These are phyloP conservation scores for Sporisorium exsertum DNA, from an alignment of 1,284 basidiomycete genomes.

Conservation along the genomic window DNA sequence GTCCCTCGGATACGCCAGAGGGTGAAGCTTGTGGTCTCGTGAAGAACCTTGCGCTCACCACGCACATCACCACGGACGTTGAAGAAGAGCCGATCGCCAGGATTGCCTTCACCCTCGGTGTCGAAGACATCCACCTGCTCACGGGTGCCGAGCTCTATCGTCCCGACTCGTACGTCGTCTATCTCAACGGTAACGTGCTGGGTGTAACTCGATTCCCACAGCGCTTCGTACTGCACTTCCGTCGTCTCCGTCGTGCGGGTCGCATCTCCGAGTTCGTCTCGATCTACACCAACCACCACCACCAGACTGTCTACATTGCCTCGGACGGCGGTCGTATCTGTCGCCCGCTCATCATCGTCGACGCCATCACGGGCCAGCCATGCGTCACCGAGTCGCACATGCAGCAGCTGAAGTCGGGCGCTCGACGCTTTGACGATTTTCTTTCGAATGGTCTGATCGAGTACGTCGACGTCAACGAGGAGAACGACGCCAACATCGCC, in stretches of 20 bases:
- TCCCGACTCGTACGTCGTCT: conserved; percentile 89
- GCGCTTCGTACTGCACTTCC: conserved; percentile 89
- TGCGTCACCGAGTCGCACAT: conserved; percentile 87
- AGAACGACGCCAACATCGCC: conserved; percentile 97
- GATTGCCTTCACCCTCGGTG: conserved; percentile 91
- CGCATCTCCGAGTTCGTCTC: conserved; percentile 96
- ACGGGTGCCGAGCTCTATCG: conserved; percentile 97
- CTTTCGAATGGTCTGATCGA: conserved; percentile 95
- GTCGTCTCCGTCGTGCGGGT: conserved; percentile 89
- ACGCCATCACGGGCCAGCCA: conserved; percentile 76
- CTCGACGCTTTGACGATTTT: conserved; percentile 92
- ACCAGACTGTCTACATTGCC: conserved; percentile 94
- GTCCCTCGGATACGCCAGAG: conserved; percentile 98
- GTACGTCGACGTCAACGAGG: conserved; percentile 99
- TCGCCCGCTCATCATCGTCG: conserved; percentile 97
- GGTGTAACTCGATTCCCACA: conserved; percentile 88
- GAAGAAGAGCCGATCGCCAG: conserved; percentile 93
- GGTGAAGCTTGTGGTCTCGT: conserved; percentile 99
- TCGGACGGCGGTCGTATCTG: conserved; percentile 98
- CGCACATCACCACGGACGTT: conserved; percentile 99
- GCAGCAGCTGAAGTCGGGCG: conserved; percentile 80
- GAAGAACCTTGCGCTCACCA: conserved; percentile 99
- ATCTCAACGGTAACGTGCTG: conserved; percentile 95
- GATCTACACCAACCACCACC: conserved; percentile 96
- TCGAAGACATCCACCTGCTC: conserved; percentile 92